A percentile compares a stretch with the other conserved stretches of the same genome.
Conservation (phyloP, 768 basidiomycete species). For the Kwoniella heveanensis region DNA sequence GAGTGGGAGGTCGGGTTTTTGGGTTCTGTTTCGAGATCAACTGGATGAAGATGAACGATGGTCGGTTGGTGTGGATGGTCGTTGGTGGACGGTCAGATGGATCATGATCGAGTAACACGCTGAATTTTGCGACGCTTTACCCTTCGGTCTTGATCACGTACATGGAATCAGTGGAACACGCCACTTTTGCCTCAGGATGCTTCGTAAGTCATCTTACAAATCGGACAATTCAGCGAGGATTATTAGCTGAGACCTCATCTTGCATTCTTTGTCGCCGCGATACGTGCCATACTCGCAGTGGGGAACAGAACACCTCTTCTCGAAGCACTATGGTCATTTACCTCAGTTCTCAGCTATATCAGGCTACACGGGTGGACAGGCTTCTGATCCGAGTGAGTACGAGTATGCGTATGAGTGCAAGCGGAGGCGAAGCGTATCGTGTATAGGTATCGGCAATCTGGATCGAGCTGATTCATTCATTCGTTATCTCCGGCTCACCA, state of each 20-base stretch:
- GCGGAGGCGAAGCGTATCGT: too few species aligned
- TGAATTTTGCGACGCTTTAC: too few species aligned
- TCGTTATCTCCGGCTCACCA: not conserved
- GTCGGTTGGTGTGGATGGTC: too few species aligned
- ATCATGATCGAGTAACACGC: too few species aligned
- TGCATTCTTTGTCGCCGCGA: not conserved
- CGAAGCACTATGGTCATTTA: constrained; percentile 50
- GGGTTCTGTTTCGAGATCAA: too few species aligned
- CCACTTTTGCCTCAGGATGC: constrained; percentile 55
- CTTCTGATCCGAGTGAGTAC: constrained; percentile 43
- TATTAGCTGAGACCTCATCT: too few species aligned
- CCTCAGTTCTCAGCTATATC: constrained; percentile 50
- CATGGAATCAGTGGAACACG: constrained; percentile 54
- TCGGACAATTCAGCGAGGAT: too few species aligned
- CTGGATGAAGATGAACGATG: too few species aligned
- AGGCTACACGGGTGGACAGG: constrained; percentile 53
- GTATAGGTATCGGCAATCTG: too few species aligned
- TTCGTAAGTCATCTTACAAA: constrained; percentile 49
- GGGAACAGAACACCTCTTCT: constrained; percentile 56
- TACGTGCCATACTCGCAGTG: constrained; percentile 45
- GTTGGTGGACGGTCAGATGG: too few species aligned
- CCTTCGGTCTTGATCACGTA: too few species aligned
- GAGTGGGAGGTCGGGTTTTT: constrained; percentile 16
- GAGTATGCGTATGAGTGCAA: too few species aligned
- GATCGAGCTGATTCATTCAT: not conserved